Conservation (phyloP, 164 flowering plant genomes). For the Vitis riparia region DNA sequence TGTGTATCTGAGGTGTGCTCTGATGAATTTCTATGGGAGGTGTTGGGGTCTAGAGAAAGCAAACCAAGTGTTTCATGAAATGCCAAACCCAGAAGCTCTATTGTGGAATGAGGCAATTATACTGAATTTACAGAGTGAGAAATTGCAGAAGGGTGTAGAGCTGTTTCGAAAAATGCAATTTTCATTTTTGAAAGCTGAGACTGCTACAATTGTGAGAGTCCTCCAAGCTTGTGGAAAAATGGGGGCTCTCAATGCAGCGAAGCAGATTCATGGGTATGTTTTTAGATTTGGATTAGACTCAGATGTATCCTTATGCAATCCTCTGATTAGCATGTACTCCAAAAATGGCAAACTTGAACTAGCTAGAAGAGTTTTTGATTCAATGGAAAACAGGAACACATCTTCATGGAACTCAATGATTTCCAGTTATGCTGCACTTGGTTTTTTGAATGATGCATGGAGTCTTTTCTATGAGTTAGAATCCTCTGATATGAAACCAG, state of each 20-base stretch:
- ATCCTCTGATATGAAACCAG: conserved; percentile 37
- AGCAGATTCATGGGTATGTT: conserved; percentile 67
- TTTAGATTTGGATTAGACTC: conserved; percentile 30
- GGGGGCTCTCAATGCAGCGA: conserved; percentile 49
- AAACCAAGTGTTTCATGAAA: conserved; percentile 40
- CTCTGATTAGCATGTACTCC: conserved; percentile 58
- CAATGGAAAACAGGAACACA: conserved; percentile 40
- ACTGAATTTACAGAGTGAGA: conserved; percentile 36
- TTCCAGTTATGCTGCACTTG: conserved; percentile 52
- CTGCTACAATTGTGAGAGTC: conserved; percentile 35
- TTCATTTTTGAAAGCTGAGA: conserved; percentile 31
- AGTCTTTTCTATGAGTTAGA: conserved; percentile 43
- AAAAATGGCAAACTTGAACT: conserved; percentile 33
- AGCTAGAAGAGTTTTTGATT: conserved; percentile 55
- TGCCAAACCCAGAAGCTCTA: conserved; percentile 18
- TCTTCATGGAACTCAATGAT: conserved; percentile 72
- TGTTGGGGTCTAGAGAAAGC: conserved; percentile 43
- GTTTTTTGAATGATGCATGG: conserved; percentile 52
- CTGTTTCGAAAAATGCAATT: conserved; percentile 55
- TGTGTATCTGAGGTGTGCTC: conserved; percentile 39
- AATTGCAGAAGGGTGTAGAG: conserved; percentile 27
- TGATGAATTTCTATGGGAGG: conserved; percentile 56
- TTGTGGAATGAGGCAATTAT: conserved; percentile 55
- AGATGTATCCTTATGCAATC: conserved; percentile 37
- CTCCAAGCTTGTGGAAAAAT: conserved; percentile 58